Evolutionary conservation across 2,329 filamentous ascomycete genomes (phyloP).

Genomic region (Beauveria medogensis): DNA sequence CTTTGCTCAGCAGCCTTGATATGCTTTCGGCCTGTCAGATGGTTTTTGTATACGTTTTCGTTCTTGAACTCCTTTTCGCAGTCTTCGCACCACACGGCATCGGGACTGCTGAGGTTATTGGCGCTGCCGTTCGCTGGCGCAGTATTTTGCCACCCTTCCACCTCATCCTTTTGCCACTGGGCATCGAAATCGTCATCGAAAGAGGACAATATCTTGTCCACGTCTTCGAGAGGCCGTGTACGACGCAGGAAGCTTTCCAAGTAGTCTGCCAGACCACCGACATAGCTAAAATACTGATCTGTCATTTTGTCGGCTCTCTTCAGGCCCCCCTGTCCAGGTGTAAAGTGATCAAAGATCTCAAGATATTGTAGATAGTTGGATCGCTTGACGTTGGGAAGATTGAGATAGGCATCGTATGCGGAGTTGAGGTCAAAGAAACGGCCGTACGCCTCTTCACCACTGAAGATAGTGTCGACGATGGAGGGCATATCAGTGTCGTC

Average conservation of each 20-base stretch:
- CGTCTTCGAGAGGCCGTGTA: constrained; percentile 76
- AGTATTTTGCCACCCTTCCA: constrained; percentile 70
- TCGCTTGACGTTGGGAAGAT: constrained; percentile 78
- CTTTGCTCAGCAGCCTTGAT: constrained; percentile 69
- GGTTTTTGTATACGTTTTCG: constrained; percentile 85
- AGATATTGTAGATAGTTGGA: constrained; percentile 89
- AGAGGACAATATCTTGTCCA: constrained; percentile 64
- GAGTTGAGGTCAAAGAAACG: constrained; percentile 84
- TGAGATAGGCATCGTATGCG: constrained; percentile 82
- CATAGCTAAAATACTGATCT: constrained; percentile 86
- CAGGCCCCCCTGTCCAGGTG: constrained; percentile 62
- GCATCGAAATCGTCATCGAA: constrained; percentile 81
- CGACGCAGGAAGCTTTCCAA: constrained; percentile 82
- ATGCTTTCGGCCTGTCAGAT: constrained; percentile 88
- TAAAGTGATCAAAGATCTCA: constrained; percentile 82
- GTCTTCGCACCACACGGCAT: constrained; percentile 80
- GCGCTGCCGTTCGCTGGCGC: constrained; percentile 24
- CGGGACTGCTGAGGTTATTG: constrained; percentile 31
- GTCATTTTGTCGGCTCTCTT: constrained; percentile 80
- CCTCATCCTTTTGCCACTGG: constrained; percentile 70
- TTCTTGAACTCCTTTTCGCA: constrained; percentile 96
- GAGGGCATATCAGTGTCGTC: constrained; percentile 57
- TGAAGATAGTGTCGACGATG: constrained; percentile 85
- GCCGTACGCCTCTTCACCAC: constrained; percentile 88
- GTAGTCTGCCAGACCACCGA: constrained; percentile 71